Evolutionary conservation across 768 basidiomycete genomes (phyloP), one percentile per base, ranked within the genome.

Genomic region (Agaricus sinodeliciosus): DNA sequence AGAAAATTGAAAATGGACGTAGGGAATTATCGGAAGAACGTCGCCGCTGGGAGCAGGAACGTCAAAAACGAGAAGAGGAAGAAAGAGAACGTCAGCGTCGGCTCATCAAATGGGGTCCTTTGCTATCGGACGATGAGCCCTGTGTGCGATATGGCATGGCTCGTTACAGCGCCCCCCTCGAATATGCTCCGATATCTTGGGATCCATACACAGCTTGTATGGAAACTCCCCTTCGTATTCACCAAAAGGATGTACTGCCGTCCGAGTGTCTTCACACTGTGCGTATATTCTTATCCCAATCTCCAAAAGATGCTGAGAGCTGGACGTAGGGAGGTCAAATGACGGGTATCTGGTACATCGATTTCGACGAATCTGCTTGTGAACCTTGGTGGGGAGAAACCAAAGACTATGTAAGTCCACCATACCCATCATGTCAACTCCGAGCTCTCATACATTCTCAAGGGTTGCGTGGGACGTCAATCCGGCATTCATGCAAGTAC

Each of bases 381-480:
- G 45, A 46, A 43, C 51, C 51, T 12, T 52, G 51, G 51, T 52
- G 51, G 51, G 37, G 43, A 9, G 43, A 45, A 9, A 45, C 36
- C 6, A 37, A 39, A 12, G 51, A 52, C 19, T 35, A 51, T 18
- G 51, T 52, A 40, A 6, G 51, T 37, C 12, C 13, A 27, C 1
- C 39, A 9, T 11, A 3, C 0, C 12, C 12, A 37, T 9, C 15
- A 15, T 26, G 5, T 22, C 9, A 2, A 6, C 3, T 4, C 7
- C 11, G 27, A 15, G 13, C 13, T 46, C 16, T 22, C 22, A 22
- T 22, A 25, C 25, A 16, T 15, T 42, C 15, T 25, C 9, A 43
- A 52, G 51, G 51, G 51, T 3, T 52, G 51, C 13, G 45, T 36
- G 13, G 35, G 27, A 18, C 51, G 35, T 26, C 40, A 41, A 4